Evolutionary conservation across 1,139 yeast genomes (phyloP), one percentile per base, ranked within the genome.

Genomic region (Debaryomyces fabryi): DNA sequence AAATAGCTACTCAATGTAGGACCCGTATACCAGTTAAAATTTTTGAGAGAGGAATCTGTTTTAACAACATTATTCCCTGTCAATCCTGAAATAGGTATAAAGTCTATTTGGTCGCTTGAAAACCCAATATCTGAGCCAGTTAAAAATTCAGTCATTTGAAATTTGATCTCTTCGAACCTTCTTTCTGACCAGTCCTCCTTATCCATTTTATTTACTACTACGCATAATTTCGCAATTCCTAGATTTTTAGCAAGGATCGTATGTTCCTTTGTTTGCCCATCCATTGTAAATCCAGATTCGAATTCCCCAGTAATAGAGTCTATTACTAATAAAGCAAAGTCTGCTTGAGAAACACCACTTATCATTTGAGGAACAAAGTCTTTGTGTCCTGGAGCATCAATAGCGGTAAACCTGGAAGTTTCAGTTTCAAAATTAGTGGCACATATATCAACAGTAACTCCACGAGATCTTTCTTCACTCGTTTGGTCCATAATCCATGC

Each of bases 401-500:
- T 87, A 25, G 96, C 89, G 0, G 96, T 90, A 66, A 89, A 91
- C 46, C 80, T 72, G 1, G 86, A 79, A 1, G 64, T 67, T 0
- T 65, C 58, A 0, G 97, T 89, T 58, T 87, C 92, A 58, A 95
- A 89, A 44, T 82, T 80, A 30, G 95, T 88, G 25, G 93, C 88
- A 57, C 96, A 88, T 30, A 92, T 86, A 58, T 95, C 98, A 36
- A 93, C 89, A 1, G 99, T 95, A 4, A 95, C 97, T 53, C 99
- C 99, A 54, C 92, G 71, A 6, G 78, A 67, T 58, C 99, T 80
- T 68, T 95, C 99, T 64, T 93, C 99, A 1, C 79, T 72, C 0
- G 98, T 91, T 67, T 92, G 97, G 65, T 95, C 99, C 89, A 93
- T 82, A 10, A 93, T 85, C 99, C 99, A 95, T 0, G 99, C 99